Evolutionary conservation across 2,329 filamentous ascomycete species (phyloP).

Genomic region (Penicillium sp.): DNA sequence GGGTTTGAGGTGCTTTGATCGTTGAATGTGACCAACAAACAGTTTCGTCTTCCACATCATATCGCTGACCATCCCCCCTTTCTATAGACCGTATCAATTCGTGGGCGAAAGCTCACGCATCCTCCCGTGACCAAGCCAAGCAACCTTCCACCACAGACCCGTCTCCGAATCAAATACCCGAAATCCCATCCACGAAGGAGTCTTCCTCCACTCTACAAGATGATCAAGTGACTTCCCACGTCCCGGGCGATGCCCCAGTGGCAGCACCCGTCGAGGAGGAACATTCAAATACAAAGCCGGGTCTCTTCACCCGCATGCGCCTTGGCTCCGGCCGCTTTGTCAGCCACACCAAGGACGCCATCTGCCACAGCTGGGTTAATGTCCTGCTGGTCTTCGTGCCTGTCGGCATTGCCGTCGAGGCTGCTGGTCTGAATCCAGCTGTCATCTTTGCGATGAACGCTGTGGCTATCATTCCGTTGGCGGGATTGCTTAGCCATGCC

Average conservation of each 20-base stretch:
- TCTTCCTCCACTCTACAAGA: slow-evolving; percentile 11
- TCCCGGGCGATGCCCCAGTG: slow-evolving; percentile 10
- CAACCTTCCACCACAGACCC: slow-evolving; percentile 1
- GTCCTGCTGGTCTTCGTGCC: slow-evolving; percentile 40
- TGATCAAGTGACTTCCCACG: slow-evolving; percentile 27
- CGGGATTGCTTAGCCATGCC: slow-evolving; percentile 64
- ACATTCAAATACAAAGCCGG: slow-evolving; percentile 15
- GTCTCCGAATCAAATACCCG: slow-evolving; percentile 4
- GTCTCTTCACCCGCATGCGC: slow-evolving; percentile 24
- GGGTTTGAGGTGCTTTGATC: no score
- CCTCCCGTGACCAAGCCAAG: slow-evolving; percentile 12
- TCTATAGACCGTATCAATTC: slow-evolving; percentile 33
- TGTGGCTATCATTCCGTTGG: slow-evolving; percentile 68
- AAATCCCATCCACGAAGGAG: slow-evolving; percentile 6
- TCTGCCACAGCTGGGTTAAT: slow-evolving; percentile 40
- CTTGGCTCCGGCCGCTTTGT: slow-evolving; percentile 28
- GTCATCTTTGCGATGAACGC: slow-evolving; percentile 69
- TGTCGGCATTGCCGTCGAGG: slow-evolving; percentile 35
- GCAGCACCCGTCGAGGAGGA: slow-evolving; percentile 17
- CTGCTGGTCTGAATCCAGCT: slow-evolving; percentile 47
- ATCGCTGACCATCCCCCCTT: slow-evolving; percentile 6
- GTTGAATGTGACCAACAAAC: no score
- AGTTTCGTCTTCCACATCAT: not conserved
- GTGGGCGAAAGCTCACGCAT: slow-evolving; percentile 39
- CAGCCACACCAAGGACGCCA: slow-evolving; percentile 29